Conservation (phyloP, 176 grass and related monocot species). For the Hsuehochloa calcarea region DNA sequence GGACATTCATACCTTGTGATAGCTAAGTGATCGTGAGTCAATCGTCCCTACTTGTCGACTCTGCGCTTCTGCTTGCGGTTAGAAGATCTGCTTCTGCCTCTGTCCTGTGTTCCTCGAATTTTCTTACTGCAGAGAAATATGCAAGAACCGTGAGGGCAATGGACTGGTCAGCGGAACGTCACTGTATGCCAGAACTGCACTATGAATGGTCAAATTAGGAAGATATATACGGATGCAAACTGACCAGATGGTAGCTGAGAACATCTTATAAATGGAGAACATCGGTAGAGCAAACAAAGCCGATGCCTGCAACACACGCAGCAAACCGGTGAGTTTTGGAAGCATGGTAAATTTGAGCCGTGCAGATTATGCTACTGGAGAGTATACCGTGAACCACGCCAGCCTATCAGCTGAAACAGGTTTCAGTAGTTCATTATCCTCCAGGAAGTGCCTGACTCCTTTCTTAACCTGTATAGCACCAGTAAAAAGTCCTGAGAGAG, state of each 20-base stretch:
- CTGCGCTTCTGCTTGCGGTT: background rate
- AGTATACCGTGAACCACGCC: conserved; percentile 30
- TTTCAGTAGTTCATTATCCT: background rate
- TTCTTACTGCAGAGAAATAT: background rate
- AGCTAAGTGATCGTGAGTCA: background rate
- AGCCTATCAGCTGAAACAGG: background rate
- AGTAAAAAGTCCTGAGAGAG: background rate
- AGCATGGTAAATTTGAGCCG: background rate
- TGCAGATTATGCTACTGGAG: too few relatives aligned
- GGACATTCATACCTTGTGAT: background rate
- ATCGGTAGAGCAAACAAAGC: conserved; percentile 4
- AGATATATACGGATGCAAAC: background rate
- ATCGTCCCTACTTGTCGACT: background rate
- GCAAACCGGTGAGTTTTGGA: background rate
- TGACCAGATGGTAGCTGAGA: conserved; percentile 4
- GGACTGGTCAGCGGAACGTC: background rate
- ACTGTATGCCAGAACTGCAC: background rate
- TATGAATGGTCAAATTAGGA: background rate
- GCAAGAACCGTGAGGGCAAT: background rate
- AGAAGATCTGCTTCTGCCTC: background rate
- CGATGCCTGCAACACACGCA: background rate
- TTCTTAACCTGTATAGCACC: conserved; percentile 28
- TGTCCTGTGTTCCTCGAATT: background rate
- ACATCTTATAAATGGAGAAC: conserved; percentile 6
- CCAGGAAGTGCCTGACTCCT: background rate